These are phyloP conservation scores for Chalciporus chontae DNA, from an alignment of 768 basidiomycete genomes.

Conservation along the genomic window DNA sequence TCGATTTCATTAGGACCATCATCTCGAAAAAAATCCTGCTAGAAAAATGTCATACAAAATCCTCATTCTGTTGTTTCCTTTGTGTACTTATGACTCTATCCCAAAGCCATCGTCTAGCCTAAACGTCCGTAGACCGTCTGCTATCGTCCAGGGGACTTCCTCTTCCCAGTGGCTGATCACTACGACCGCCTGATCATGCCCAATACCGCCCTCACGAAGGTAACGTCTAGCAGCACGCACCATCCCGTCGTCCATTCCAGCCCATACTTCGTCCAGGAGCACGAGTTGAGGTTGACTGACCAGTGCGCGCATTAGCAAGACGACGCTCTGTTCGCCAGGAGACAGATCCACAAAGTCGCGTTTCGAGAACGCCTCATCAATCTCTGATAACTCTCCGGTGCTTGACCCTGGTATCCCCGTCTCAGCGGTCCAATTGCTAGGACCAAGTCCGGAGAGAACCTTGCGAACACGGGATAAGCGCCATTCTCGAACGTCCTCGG, in stretches of 20 bases:
- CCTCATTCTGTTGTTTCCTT: neutral
- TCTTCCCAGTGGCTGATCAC: conserved; percentile 90
- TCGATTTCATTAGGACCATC: neutral
- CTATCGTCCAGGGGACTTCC: conserved; percentile 78
- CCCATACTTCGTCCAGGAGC: conserved; percentile 89
- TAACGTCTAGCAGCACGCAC: conserved; percentile 61
- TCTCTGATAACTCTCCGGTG: neutral
- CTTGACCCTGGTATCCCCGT: neutral
- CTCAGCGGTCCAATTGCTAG: conserved; percentile 42
- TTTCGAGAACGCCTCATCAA: conserved; percentile 42
- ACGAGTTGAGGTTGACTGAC: conserved; percentile 72
- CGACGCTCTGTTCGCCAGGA: conserved; percentile 72
- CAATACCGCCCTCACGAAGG: conserved; percentile 51
- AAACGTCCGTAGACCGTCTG: conserved; percentile 47
- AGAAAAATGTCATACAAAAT: neutral
- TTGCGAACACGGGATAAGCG: conserved; percentile 46
- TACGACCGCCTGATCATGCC: conserved; percentile 67
- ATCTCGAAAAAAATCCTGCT: neutral
- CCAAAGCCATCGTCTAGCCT: conserved; percentile 36
- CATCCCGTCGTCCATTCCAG: conserved; percentile 86
- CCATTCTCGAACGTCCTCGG: conserved; percentile 32
- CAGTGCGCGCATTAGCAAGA: conserved; percentile 82
- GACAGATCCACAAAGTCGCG: conserved; percentile 61
- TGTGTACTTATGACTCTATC: conserved; percentile 3
- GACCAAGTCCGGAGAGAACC: conserved; percentile 66